Conservation (phyloP, 129 eudicot species). For the Glebionis coronaria region DNA sequence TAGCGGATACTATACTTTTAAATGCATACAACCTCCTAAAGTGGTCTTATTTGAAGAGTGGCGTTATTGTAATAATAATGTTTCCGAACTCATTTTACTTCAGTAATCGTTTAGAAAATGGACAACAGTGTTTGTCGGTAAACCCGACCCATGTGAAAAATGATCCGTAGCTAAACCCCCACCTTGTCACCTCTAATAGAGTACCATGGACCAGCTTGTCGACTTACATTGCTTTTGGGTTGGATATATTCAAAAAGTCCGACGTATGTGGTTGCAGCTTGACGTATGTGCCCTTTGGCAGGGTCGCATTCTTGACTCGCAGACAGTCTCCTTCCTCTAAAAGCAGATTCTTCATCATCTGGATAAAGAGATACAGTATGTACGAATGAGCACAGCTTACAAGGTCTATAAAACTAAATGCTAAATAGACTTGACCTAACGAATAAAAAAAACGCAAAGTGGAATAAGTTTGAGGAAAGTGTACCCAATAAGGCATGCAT, state of each 20-base stretch:
- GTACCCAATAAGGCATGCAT: conserved; percentile 95
- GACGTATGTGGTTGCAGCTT: conserved; percentile 90
- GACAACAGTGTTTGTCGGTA: too few species aligned
- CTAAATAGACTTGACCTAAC: neutral
- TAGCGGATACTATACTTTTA: too few species aligned
- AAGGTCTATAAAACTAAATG: neutral
- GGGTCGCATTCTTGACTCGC: conserved; percentile 73
- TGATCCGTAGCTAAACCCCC: too few species aligned
- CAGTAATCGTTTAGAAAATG: too few species aligned
- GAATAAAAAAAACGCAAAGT: neutral
- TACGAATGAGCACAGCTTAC: neutral
- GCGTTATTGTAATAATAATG: too few species aligned
- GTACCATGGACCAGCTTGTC: neutral
- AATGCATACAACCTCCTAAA: too few species aligned
- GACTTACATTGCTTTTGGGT: conserved; percentile 89
- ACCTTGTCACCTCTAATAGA: too few species aligned
- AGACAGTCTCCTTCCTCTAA: conserved; percentile 85
- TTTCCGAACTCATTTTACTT: too few species aligned
- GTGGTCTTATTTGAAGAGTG: too few species aligned
- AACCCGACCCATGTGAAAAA: too few species aligned
- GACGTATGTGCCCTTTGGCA: conserved; percentile 93
- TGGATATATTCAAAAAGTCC: conserved; percentile 84
- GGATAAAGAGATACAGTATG: conserved; percentile 5
- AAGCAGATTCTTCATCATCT: conserved; percentile 94
- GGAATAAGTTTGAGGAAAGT: neutral